phyloP scores from a whole-genome alignment of 257 asterid genomes.

The Haberlea rhodopensis region DNA sequence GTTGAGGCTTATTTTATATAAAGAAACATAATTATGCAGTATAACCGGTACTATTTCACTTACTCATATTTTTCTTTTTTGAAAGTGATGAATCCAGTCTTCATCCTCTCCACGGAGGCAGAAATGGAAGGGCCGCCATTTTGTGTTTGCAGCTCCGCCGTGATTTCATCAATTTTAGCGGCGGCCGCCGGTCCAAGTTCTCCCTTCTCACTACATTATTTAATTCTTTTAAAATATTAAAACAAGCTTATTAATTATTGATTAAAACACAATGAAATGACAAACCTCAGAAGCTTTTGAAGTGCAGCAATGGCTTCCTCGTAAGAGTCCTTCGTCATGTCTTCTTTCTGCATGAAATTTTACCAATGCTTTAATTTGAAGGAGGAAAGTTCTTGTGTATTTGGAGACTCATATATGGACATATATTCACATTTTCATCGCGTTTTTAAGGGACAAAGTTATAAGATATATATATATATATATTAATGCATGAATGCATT shows the following conservation, averaged over 20 bases:
- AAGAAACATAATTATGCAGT: too few species aligned
- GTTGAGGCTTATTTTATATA: too few species aligned
- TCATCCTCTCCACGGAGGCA: constrained; percentile 66
- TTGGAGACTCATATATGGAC: too few species aligned
- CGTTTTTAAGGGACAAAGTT: too few species aligned
- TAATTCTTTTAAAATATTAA: background rate
- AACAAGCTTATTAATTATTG: background rate
- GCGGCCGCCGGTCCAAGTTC: constrained; percentile 78
- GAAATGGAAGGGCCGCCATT: constrained; percentile 36
- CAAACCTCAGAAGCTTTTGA: constrained; percentile 78
- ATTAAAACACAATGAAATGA: background rate
- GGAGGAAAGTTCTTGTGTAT: too few species aligned
- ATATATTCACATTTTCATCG: too few species aligned
- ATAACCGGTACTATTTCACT: too few species aligned
- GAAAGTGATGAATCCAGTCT: constrained; percentile 72
- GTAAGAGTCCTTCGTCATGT: constrained; percentile 63
- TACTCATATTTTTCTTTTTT: constrained; percentile 89
- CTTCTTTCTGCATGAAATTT: constrained; percentile 59
- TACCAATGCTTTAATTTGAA: background rate
- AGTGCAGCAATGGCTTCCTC: constrained; percentile 84
- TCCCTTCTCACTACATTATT: constrained; percentile 66
- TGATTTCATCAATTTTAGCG: constrained; percentile 62
- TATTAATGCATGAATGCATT: too few species aligned
- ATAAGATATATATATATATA: too few species aligned
- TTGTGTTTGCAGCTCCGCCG: constrained; percentile 58